phyloP scores from a whole-genome alignment of 331 rosid species.

The Prunus yedoensis region DNA sequence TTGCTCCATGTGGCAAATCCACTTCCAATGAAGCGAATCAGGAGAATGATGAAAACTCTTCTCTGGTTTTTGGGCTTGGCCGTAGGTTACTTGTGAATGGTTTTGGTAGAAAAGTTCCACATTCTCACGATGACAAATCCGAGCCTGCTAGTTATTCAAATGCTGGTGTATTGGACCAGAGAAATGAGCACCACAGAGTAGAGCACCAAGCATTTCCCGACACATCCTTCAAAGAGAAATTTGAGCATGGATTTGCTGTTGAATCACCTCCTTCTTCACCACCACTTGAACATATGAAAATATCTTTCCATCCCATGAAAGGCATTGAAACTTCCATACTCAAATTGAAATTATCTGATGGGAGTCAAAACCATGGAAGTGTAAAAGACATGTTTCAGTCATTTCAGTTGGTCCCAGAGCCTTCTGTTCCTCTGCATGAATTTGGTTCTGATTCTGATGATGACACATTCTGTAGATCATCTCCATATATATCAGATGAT shows the following conservation, averaged over 20 bases:
- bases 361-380: conserved; percentile 53
- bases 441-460: conserved; percentile 67
- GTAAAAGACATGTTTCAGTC: conserved; percentile 69
- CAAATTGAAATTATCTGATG: conserved; percentile 74
- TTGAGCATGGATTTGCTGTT: conserved; percentile 40
- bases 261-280: conserved; percentile 78
- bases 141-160: conserved; percentile 42
- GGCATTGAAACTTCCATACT: conserved; percentile 67
- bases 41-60: conserved; percentile 49
- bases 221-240: conserved; percentile 43
- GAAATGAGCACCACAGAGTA: conserved; percentile 29
- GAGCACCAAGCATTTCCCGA: conserved; percentile 35
- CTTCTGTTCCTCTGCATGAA: conserved; percentile 58
- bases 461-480: conserved; percentile 94
- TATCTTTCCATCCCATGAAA: conserved; percentile 76
- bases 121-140: conserved; percentile 38
- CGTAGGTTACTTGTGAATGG: conserved; percentile 71
- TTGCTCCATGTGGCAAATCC: conserved; percentile 35
- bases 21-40: conserved; percentile 32
- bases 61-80: conserved; percentile 67
- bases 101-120: conserved; percentile 53
- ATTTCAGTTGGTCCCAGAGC: conserved; percentile 80
- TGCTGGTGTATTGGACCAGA: conserved; percentile 48
- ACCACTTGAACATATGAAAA: conserved; percentile 90
- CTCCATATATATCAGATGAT: conserved; percentile 73